Evolutionary conservation across 2,329 filamentous ascomycete species (phyloP).

Genomic region (Colletotrichum zoysiae): DNA sequence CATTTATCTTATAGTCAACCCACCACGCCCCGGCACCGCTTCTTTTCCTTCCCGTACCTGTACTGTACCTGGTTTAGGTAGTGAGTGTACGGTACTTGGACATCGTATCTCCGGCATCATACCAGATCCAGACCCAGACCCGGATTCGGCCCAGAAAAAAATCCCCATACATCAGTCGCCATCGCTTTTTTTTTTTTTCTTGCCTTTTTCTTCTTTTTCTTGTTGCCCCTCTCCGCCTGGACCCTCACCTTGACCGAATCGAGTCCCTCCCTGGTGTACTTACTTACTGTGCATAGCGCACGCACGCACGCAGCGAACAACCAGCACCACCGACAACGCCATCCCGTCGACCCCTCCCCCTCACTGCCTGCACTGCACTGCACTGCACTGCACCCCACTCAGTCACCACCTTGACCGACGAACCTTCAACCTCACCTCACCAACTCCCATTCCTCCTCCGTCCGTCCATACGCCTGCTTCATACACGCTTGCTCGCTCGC

Average conservation of each 20-base stretch:
- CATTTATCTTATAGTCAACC: background rate
- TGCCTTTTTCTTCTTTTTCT: no score
- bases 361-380: constrained; percentile 11
- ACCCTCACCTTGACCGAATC: constrained; percentile 26
- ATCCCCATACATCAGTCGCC: constrained; percentile 13
- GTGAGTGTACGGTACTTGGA: background rate
- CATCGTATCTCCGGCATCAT: background rate
- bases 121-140: background rate
- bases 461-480: background rate
- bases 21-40: background rate
- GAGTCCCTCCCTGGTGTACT: background rate
- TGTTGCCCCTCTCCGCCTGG: constrained; percentile 2
- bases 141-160: constrained; percentile 7
- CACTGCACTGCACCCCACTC: background rate
- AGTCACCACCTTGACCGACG: constrained; percentile 13
- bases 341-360: constrained; percentile 28
- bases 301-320: background rate
- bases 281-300: background rate
- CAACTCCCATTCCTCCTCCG: background rate
- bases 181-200: background rate
- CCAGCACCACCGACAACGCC: background rate
- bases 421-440: constrained; percentile 6
- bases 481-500: background rate
- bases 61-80: background rate
- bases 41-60: background rate